phyloP scores from a whole-genome alignment of 768 basidiomycete species.

The Mrakia frigida region DNA sequence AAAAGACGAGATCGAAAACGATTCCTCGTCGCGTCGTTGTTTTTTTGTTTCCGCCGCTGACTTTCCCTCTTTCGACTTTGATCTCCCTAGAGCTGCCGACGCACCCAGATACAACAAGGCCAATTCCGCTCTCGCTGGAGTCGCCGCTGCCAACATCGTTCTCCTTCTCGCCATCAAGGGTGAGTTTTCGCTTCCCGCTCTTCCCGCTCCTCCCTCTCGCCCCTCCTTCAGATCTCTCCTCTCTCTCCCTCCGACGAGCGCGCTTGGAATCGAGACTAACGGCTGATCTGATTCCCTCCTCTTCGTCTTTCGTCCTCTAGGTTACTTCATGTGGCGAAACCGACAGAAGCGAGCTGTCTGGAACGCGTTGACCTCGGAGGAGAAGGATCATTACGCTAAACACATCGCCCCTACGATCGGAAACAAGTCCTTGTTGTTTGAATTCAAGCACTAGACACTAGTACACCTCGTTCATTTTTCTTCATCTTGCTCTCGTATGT shows the following conservation, averaged over 20 bases:
- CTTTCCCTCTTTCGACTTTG: too few relatives aligned
- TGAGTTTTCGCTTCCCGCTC: too few relatives aligned
- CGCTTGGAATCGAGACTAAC: too few relatives aligned
- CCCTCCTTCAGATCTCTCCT: too few relatives aligned
- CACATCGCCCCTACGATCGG: neutral
- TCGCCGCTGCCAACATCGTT: neutral
- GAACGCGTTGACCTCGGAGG: neutral
- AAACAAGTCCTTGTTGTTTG: neutral
- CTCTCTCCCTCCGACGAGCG: too few relatives aligned
- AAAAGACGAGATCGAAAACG: too few relatives aligned
- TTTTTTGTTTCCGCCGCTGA: too few relatives aligned
- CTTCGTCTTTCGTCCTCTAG: neutral
- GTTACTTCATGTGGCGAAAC: neutral
- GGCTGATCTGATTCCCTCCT: too few relatives aligned
- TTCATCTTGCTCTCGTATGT: too few relatives aligned
- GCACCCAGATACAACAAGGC: neutral
- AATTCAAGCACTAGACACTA: neutral
- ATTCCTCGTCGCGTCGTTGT: too few relatives aligned
- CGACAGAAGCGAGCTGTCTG: neutral
- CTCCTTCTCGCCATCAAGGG: neutral
- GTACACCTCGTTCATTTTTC: too few relatives aligned
- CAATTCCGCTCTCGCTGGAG: neutral
- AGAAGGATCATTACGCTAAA: neutral
- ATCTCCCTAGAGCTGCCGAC: conserved; percentile 48
- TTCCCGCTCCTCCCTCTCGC: neutral